Base-by-base conservation (phyloP, 1,284 basidiomycete species). In the Austroboletus niveus region DNA sequence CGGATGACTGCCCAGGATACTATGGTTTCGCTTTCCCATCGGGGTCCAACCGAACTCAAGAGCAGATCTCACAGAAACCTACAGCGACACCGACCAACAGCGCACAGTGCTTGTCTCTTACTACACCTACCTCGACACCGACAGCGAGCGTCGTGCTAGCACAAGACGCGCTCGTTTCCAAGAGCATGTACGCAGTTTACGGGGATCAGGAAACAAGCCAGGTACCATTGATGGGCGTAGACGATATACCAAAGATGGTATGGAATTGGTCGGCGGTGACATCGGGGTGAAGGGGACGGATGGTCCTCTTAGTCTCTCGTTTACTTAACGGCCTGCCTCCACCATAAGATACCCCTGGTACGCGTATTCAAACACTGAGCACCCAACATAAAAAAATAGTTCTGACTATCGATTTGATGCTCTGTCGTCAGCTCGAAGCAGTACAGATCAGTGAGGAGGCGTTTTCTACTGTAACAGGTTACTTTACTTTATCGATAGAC, bases 21-120 rank as follows among this genome's bases (percentile, higher is more conserved):
- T 68, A 65, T 22, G 67, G 69, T 27, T 68, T 68, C 22, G 65
- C 62, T 5, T 68, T 68, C 42, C 60, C 57, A 5, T 54, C 57
- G 1, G 63, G 60, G 5, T 40, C 61, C 1, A 64, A 68, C 42
- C 61, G 65, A 35, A 70, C 68, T n/a, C 47, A 49, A 2, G 30
- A 51, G 11, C 60, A 69, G 29, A 65, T 65, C 29, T 48, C 56
- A 10, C 67, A 70, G 32, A 68, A 27, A 20, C 65, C 65, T 2
- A 51, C 34, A n/a, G 47, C 64, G 27, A 66, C 57, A 3, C 69
- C 60, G 1, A 57, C 52, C 15, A 52, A 57, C 12, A 57, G 56
- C 27, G 56, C 48, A 0, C 61, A 65, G 29, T 70, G 62, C 36
- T 45, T 69, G 42, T 48, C 62, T 41, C 48, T 69, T 17, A 49